Base-by-base conservation (phyloP, 148 eudicot genomes). In the Rheum nobile region DNA sequence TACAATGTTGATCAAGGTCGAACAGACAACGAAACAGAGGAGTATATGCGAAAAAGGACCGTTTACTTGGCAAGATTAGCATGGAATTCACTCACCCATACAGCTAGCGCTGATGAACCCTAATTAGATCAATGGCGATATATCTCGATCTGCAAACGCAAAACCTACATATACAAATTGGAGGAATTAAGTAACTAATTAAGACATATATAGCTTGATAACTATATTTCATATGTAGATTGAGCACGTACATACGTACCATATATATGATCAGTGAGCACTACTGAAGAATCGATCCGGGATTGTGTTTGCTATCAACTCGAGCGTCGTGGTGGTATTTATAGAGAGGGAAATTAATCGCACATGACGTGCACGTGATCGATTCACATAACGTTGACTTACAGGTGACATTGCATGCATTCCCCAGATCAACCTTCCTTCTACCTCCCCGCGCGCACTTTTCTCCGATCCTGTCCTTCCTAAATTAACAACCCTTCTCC, bases 81-180 rank as follows among this genome's bases (percentile, higher is more conserved):
- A 55, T 55, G 63, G 63, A 55, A 24, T 55, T 55, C 63, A 26
- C 63, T 55, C 63, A 55, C 63, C 63, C 63, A 55, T 54, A n/a
- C n/a, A n/a, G n/a, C n/a, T n/a, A n/a, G n/a, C n/a, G n/a, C n/a
- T n/a, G n/a, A n/a, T n/a, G n/a, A n/a, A n/a, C n/a, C n/a, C n/a
- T n/a, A n/a, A n/a, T n/a, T n/a, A n/a, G n/a, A n/a, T n/a, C n/a
- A n/a, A n/a, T n/a, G n/a, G n/a, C n/a, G n/a, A n/a, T n/a, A n/a
- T n/a, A n/a, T n/a, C n/a, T n/a, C n/a, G n/a, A n/a, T n/a, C n/a
- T n/a, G n/a, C n/a, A n/a, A n/a, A n/a, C n/a, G n/a, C n/a, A n/a
- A n/a, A n/a, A n/a, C n/a, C n/a, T n/a, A n/a, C n/a, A n/a, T n/a
- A n/a, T n/a, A n/a, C n/a, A n/a, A n/a, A n/a, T n/a, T n/a, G n/a